Evolutionary conservation across 805 yeast species (phyloP).

Genomic region (Candida cerambycidarum): DNA sequence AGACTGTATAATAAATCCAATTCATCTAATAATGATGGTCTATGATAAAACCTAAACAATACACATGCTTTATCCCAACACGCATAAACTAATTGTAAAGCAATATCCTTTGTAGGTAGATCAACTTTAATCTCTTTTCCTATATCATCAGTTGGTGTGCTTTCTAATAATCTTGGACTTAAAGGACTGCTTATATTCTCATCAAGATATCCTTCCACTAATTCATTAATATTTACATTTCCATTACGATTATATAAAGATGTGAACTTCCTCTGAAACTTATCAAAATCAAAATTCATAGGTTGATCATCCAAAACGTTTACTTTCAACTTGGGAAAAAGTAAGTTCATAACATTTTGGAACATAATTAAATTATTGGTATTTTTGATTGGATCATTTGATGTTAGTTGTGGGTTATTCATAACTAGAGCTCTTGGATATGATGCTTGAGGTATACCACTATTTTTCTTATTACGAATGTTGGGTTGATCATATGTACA

Average conservation of each 20-base stretch:
- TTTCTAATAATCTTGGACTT: constrained; percentile 11
- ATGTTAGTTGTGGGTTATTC: constrained; percentile 5
- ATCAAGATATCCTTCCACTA: constrained; percentile 28
- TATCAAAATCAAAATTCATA: constrained; percentile 32
- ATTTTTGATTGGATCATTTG: constrained; percentile 13
- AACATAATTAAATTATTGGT: constrained; percentile 24
- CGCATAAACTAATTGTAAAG: constrained; percentile 66
- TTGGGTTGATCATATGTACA: constrained; percentile 85
- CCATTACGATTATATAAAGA: constrained; percentile 17
- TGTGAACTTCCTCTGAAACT: constrained; percentile 28
- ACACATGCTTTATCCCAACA: constrained; percentile 89
- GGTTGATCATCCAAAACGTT: constrained; percentile 33
- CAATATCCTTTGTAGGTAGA: constrained; percentile 73
- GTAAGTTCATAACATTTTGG: constrained; percentile 33
- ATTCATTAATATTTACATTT: constrained; percentile 23
- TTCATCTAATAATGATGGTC: constrained; percentile 76
- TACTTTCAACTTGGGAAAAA: constrained; percentile 36
- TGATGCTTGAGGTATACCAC: constrained; percentile 30
- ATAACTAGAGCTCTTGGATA: constrained; percentile 12
- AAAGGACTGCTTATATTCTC: constrained; percentile 18
- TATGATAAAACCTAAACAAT: constrained; percentile 78
- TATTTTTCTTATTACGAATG: constrained; percentile 47
- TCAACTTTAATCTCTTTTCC: constrained; percentile 57
- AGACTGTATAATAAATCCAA: constrained; percentile 73
- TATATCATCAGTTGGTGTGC: constrained; percentile 19